phyloP scores from a whole-genome alignment of 768 basidiomycete species.

The Podaxis carcinomalis region DNA sequence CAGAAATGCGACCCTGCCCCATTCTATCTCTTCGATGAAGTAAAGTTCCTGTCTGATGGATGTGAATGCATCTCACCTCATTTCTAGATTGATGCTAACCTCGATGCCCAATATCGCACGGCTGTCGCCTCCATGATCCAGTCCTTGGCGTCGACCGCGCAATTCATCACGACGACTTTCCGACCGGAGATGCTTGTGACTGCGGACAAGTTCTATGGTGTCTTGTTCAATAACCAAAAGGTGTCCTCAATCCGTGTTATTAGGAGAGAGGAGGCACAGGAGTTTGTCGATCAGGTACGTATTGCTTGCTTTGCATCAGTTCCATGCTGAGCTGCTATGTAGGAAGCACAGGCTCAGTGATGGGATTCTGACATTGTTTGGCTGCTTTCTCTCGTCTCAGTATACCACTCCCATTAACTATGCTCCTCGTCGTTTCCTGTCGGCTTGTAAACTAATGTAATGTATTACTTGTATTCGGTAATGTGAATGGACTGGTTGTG shows the following conservation, averaged over 20 bases:
- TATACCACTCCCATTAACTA: too few species aligned
- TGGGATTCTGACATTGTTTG: background rate
- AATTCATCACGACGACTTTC: slow-evolving; percentile 99
- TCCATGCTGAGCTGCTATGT: background rate
- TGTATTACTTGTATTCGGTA: background rate
- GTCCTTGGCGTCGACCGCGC: slow-evolving; percentile 78
- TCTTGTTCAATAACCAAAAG: slow-evolving; percentile 94
- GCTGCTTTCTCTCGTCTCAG: background rate
- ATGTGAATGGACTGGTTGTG: too few species aligned
- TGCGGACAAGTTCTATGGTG: slow-evolving; percentile 96
- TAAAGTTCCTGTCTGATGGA: slow-evolving; percentile 18
- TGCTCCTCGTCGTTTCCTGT: background rate
- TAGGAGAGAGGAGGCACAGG: slow-evolving; percentile 85
- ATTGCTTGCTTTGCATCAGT: background rate
- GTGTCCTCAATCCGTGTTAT: slow-evolving; percentile 87
- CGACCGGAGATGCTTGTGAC: slow-evolving; percentile 94
- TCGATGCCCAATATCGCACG: slow-evolving; percentile 96
- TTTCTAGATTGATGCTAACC: slow-evolving; percentile 87
- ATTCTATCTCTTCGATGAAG: slow-evolving; percentile 99
- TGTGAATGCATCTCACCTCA: background rate
- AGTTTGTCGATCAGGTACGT: slow-evolving; percentile 87
- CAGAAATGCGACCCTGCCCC: slow-evolving; percentile 99
- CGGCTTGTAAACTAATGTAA: background rate
- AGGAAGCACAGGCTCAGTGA: slow-evolving; percentile 31
- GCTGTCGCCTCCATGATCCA: slow-evolving; percentile 98